phyloP scores from a whole-genome alignment of 1,139 yeast species.

The Pichia norvegensis region DNA sequence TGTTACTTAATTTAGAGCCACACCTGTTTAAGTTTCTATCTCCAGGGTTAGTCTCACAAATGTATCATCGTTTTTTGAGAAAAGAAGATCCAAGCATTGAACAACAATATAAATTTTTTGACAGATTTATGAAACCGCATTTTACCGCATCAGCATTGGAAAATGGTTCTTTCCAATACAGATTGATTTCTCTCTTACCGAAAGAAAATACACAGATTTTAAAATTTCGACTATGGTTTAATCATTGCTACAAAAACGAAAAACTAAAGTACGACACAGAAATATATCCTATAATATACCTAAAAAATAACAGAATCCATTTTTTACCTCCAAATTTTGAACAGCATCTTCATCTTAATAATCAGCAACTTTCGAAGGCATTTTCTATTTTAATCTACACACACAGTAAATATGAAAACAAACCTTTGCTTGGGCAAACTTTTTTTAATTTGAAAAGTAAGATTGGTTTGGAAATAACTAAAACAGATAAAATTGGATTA shows the following conservation, averaged over 20 bases:
- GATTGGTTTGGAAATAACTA: slow-evolving; percentile 5
- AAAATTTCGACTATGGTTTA: slow-evolving; percentile 12
- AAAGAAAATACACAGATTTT: slow-evolving; percentile 2
- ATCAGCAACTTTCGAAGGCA: slow-evolving; percentile 1
- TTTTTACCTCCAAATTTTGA: slow-evolving; percentile 11
- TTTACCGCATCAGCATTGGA: neutral
- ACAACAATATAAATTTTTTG: slow-evolving; percentile 7
- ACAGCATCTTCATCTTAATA: neutral
- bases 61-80: slow-evolving; percentile 2
- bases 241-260: slow-evolving; percentile 9
- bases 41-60: slow-evolving; percentile 9
- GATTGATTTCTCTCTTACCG: slow-evolving; percentile 9
- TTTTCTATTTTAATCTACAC: slow-evolving; percentile 18
- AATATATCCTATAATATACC: slow-evolving; percentile 9
- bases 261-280: slow-evolving; percentile 12
- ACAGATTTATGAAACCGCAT: slow-evolving; percentile 7
- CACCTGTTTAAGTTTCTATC: slow-evolving; percentile 5
- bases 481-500: slow-evolving; percentile 22
- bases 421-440: slow-evolving; percentile 9
- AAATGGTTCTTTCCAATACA: slow-evolving; percentile 9
- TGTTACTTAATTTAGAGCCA: slow-evolving; percentile 1
- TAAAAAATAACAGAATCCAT: slow-evolving; percentile 12
- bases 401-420: slow-evolving; percentile 15
- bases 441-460: slow-evolving; percentile 13
- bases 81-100: neutral